phyloP scores from a whole-genome alignment of 75 land plant genomes.

The Pinus taeda region DNA sequence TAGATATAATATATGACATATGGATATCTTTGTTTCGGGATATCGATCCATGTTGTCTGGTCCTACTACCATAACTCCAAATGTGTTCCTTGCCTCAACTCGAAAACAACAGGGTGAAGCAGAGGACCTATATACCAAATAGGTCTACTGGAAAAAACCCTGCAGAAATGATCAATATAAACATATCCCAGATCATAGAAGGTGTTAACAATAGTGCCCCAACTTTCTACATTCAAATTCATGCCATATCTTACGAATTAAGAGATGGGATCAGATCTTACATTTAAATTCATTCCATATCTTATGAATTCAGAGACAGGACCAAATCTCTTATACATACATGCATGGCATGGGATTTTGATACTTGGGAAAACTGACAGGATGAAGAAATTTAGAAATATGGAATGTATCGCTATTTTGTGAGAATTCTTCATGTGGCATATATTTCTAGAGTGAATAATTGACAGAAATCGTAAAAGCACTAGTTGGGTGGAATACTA shows the following conservation, averaged over 20 bases:
- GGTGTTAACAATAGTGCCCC: slow-evolving; percentile 34
- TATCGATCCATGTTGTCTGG: too few species aligned
- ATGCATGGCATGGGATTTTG: neutral
- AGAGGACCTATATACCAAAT: slow-evolving; percentile 43
- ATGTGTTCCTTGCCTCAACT: neutral
- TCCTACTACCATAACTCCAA: too few species aligned
- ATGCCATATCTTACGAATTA: too few species aligned
- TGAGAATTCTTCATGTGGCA: neutral
- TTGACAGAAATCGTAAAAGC: slow-evolving; percentile 10
- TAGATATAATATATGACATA: too few species aligned
- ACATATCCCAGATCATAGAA: slow-evolving; percentile 23
- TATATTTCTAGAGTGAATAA: slow-evolving; percentile 10
- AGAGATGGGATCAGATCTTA: too few species aligned
- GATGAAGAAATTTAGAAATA: slow-evolving; percentile 9
- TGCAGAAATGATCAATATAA: slow-evolving; percentile 18
- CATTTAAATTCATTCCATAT: neutral
- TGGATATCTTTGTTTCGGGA: too few species aligned
- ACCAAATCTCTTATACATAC: neutral
- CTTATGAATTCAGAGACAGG: neutral
- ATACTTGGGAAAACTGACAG: neutral
- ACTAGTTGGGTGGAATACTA: slow-evolving; percentile 36
- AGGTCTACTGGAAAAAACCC: neutral
- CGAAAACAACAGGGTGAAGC: too few species aligned
- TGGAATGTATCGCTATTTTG: neutral
- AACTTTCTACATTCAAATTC: slow-evolving; percentile 17